Percentiles rank a stretch among this genome's conserved stretches.
phyloP scores from a whole-genome alignment of 129 eudicot species.

The Smallanthus sonchifolius region DNA sequence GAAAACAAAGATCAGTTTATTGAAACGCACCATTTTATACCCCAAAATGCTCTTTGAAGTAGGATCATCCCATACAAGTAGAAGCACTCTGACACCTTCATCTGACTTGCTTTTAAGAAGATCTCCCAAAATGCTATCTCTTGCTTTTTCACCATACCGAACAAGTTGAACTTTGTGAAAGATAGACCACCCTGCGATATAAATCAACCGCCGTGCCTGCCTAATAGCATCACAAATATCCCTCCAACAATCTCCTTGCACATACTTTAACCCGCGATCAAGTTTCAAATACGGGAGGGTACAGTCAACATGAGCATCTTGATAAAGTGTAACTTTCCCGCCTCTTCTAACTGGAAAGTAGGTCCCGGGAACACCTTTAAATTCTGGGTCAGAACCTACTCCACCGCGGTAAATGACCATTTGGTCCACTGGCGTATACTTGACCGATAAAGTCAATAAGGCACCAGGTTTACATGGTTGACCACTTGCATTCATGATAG shows the following conservation, averaged over 20 bases:
- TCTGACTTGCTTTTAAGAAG: constrained; percentile 77
- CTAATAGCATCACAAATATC: constrained; percentile 71
- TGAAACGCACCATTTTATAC: constrained; percentile 39
- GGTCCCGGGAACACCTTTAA: constrained; percentile 71
- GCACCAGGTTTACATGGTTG: constrained; percentile 70
- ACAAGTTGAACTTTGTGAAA: constrained; percentile 67
- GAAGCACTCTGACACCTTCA: constrained; percentile 85
- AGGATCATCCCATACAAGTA: constrained; percentile 96
- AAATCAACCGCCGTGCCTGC: constrained; percentile 65
- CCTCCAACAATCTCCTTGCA: constrained; percentile 76
- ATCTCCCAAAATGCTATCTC: constrained; percentile 54
- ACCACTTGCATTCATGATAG: constrained; percentile 52
- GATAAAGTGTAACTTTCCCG: constrained; percentile 71
- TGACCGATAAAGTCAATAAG: constrained; percentile 50
- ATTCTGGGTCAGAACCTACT: constrained; percentile 53
- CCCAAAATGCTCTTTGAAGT: constrained; percentile 75
- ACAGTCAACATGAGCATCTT: constrained; percentile 86
- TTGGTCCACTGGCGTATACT: constrained; percentile 57
- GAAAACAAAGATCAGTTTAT: background rate
- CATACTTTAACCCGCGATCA: constrained; percentile 48
- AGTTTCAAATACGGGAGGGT: constrained; percentile 53
- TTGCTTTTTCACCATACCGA: constrained; percentile 48
- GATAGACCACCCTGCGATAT: constrained; percentile 93
- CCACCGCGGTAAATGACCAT: constrained; percentile 53
- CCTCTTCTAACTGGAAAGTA: constrained; percentile 80